Conservation (phyloP, 2,329 filamentous ascomycete genomes). For the Monilinia fructicola region DNA sequence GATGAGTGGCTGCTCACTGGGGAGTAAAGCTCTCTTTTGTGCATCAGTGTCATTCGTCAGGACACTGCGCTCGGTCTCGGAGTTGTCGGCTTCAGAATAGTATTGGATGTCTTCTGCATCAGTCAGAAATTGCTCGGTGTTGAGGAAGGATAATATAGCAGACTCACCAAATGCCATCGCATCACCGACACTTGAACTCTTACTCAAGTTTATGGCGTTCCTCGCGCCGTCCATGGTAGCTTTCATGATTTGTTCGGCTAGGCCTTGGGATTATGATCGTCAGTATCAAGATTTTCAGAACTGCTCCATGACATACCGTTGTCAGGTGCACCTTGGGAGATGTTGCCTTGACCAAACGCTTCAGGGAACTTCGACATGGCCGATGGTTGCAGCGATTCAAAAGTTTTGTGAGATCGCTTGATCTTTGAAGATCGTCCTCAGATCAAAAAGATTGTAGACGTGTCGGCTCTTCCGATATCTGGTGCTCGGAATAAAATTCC, state of each 20-base stretch:
- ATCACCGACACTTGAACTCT: background rate
- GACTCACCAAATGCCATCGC: background rate
- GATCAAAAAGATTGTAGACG: background rate
- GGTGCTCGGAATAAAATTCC: too few species aligned
- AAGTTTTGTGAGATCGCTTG: background rate
- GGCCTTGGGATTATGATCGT: background rate
- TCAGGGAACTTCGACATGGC: background rate
- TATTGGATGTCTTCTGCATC: background rate
- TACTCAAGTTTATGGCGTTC: background rate
- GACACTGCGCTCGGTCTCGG: background rate
- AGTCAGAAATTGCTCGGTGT: background rate
- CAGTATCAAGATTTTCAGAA: background rate
- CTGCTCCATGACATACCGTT: background rate
- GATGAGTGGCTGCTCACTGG: slow-evolving; percentile 1
- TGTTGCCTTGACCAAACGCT: background rate
- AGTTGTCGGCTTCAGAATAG: background rate
- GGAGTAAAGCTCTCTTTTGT: background rate
- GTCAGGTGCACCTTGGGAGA: background rate
- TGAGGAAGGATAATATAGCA: too few species aligned
- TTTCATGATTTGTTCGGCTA: slow-evolving; percentile 9
- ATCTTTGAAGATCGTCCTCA: background rate
- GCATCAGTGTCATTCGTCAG: background rate
- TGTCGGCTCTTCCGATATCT: too few species aligned
- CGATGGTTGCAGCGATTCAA: background rate
- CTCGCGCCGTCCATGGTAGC: background rate